These are phyloP conservation scores for Remersonia thermophila DNA, from an alignment of 2,329 filamentous ascomycete genomes.

Conservation along the genomic window DNA sequence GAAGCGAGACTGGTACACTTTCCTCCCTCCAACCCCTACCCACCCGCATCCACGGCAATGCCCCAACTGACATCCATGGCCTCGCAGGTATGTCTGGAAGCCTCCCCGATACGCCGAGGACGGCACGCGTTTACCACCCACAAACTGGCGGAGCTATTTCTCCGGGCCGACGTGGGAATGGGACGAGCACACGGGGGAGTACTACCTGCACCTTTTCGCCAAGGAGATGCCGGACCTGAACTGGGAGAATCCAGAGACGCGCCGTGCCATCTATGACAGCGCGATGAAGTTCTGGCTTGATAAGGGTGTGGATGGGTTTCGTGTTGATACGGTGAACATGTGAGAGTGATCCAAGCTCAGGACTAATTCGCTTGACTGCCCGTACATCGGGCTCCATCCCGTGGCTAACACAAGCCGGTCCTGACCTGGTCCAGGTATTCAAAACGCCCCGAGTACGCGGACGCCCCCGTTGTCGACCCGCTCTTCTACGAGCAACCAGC, in stretches of 20 bases:
- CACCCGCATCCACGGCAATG: too few relatives aligned
- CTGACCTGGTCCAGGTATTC: conserved; percentile 30
- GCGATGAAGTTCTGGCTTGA: conserved; percentile 68
- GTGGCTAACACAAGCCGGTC: too few relatives aligned
- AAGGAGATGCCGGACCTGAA: conserved; percentile 74
- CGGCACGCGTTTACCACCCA: conserved; percentile 55
- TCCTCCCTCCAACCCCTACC: too few relatives aligned
- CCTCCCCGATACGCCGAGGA: conserved; percentile 32
- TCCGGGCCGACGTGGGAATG: conserved; percentile 55
- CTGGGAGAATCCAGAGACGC: conserved; percentile 60
- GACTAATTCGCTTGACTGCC: neutral
- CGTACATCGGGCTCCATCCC: neutral
- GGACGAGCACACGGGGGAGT: conserved; percentile 60
- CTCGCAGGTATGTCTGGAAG: conserved; percentile 25
- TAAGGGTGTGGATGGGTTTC: conserved; percentile 56
- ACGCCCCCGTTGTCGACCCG: conserved; percentile 42
- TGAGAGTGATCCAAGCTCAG: too few relatives aligned
- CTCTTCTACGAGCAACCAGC: conserved; percentile 39
- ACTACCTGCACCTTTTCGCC: conserved; percentile 66
- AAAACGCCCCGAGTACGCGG: conserved; percentile 46
- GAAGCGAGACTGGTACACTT: conserved; percentile 59
- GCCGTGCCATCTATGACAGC: conserved; percentile 56
- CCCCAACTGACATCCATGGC: too few relatives aligned
- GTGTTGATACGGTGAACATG: conserved; percentile 60
- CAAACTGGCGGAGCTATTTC: conserved; percentile 60